A percentile compares a stretch with the other conserved stretches of the same genome.
These are phyloP conservation scores for Litsea cubeba DNA, from an alignment of 164 flowering plant genomes.

Conservation along the genomic window DNA sequence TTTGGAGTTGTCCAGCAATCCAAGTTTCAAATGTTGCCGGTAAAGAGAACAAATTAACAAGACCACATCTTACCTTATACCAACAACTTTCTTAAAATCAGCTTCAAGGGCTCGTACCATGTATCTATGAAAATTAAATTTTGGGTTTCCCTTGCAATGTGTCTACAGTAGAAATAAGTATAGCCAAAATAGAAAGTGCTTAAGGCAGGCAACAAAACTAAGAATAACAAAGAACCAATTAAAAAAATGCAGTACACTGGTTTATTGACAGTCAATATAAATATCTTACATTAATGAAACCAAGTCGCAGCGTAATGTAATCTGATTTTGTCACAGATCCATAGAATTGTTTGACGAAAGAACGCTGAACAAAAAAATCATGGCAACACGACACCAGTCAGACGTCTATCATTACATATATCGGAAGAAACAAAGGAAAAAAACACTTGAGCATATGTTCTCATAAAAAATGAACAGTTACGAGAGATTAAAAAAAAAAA, in stretches of 20 bases:
- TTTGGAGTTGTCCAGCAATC: too few relatives aligned
- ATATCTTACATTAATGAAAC: slow-evolving; percentile 27
- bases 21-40: background rate
- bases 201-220: background rate
- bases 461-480: background rate
- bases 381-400: slow-evolving; percentile 1
- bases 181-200: background rate
- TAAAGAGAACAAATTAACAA: slow-evolving; percentile 3
- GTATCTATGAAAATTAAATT: slow-evolving; percentile 68
- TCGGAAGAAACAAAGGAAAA: background rate
- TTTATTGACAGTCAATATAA: background rate
- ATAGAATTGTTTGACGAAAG: slow-evolving; percentile 60
- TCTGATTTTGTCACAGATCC: slow-evolving; percentile 62
- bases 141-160: slow-evolving; percentile 47
- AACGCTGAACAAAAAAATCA: slow-evolving; percentile 24
- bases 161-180: slow-evolving; percentile 27
- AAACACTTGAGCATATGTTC: background rate
- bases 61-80: slow-evolving; percentile 52
- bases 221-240: background rate
- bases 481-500: background rate
- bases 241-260: background rate
- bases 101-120: slow-evolving; percentile 59
- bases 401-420: background rate
- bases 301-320: slow-evolving; percentile 42
- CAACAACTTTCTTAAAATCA: slow-evolving; percentile 70